Base-by-base conservation (phyloP, 345 rosid genomes). In the Erucastrum elatum region DNA sequence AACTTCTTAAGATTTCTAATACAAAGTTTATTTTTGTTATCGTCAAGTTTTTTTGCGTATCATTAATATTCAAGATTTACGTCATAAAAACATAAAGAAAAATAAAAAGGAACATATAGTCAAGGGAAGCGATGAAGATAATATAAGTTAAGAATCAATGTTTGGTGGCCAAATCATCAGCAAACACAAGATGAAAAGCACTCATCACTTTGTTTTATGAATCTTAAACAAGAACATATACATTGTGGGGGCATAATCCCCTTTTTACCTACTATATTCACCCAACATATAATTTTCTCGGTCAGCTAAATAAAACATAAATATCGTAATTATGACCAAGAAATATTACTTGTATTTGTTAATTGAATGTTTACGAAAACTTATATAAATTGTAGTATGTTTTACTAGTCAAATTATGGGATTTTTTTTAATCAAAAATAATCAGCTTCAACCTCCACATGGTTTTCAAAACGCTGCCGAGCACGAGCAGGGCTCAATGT, bases 121-220 rank as follows among this genome's bases (percentile, higher is more conserved):
- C 4, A 55, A 68, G 2, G 68, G 17, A 61, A 61, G 55, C 21
- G 27, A n/a, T 76, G 44, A 53, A n/a, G 31, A 51, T 63, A 0
- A 51, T 11, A 4, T 70, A 64, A 29, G 37, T 9, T 6, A 39
- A 12, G 62, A 41, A 78, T 71, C 77, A 71, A 78, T 56, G 53
- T 78, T 65, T 65, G 77, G 81, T 78, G 56, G 72, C 72, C 72
- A 78, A 78, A 71, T 78, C 15, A 78, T 39, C 67, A 71, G 62
- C 68, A 64, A 71, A 56, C 35, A 65, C 34, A 30, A 51, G 67
- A 78, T 64, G 39, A 71, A 37, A 35, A 65, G 4, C 67, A 65
- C 64, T 13, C 37, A 71, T 71, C 37, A 44, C 37, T 31, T 35
- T 49, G 65, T 53, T 51, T 53, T 53, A 39, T 35, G 56, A 31